phyloP scores from a whole-genome alignment of 306 rosid species.

The Sindora glabra region DNA sequence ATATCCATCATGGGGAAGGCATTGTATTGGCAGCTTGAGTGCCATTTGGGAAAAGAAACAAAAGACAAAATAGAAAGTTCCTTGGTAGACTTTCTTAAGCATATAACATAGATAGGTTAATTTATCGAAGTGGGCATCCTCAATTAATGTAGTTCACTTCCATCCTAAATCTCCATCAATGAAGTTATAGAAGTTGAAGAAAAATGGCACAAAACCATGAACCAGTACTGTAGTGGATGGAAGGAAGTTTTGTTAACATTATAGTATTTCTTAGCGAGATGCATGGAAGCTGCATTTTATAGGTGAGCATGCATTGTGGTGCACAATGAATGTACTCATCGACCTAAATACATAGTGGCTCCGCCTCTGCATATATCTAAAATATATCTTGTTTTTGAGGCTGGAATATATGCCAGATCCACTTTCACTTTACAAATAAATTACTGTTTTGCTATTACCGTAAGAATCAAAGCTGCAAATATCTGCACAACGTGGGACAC shows the following conservation, averaged over 20 bases:
- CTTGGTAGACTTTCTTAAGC: too few species aligned
- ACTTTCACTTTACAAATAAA: conserved; percentile 25
- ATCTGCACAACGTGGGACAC: conserved; percentile 30
- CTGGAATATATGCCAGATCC: conserved; percentile 40
- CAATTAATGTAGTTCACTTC: conserved; percentile 4
- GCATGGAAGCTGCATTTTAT: conserved; percentile 47
- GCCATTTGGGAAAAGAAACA: too few species aligned
- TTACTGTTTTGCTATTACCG: conserved; percentile 19
- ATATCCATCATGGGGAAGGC: too few species aligned
- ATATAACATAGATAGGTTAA: conserved; percentile 17
- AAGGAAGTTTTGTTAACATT: too few species aligned
- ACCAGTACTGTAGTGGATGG: too few species aligned
- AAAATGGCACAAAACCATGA: too few species aligned
- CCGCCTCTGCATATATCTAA: conserved; percentile 35
- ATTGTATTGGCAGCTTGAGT: too few species aligned
- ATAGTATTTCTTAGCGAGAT: too few species aligned
- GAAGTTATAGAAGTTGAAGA: conserved; percentile 17
- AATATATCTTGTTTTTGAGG: conserved; percentile 24
- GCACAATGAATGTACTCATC: conserved; percentile 47
- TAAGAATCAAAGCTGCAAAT: conserved; percentile 43
- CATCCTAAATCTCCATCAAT: conserved; percentile 28
- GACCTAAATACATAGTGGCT: conserved; percentile 42
- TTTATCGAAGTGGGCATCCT: conserved; percentile 3
- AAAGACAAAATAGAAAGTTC: too few species aligned
- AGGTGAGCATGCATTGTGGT: conserved; percentile 45